phyloP scores from a whole-genome alignment of 306 rosid species.

The Casuarina cunninghamiana region DNA sequence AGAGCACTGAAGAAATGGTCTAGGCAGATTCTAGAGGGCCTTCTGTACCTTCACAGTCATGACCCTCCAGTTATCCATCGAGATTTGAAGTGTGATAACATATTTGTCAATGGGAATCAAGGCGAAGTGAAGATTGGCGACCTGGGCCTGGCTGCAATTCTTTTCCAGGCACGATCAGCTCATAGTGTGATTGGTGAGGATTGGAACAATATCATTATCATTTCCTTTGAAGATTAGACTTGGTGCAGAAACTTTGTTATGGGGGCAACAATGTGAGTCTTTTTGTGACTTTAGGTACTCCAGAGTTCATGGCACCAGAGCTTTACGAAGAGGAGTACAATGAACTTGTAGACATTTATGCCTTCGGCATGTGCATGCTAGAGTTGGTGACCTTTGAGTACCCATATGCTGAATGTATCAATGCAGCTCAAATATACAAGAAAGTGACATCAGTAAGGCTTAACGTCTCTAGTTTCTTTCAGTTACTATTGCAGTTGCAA shows the following conservation, averaged over 20 bases:
- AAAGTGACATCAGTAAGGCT: conserved; percentile 92
- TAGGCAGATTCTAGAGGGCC: conserved; percentile 96
- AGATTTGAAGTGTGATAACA: conserved; percentile 97
- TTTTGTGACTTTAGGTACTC: conserved; percentile 65
- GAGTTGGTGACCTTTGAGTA: conserved; percentile 95
- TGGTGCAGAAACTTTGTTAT: conserved; percentile 17
- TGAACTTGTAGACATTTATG: conserved; percentile 95
- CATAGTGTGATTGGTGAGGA: conserved; percentile 92
- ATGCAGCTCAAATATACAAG: conserved; percentile 99
- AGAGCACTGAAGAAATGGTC: conserved; percentile 99
- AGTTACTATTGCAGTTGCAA: conserved; percentile 14
- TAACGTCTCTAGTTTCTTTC: conserved; percentile 21
- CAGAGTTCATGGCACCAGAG: conserved; percentile 99
- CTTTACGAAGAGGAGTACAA: conserved; percentile 96
- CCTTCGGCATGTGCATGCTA: conserved; percentile 96
- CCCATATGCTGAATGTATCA: conserved; percentile 86
- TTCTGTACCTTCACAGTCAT: conserved; percentile 86
- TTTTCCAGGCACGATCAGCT: conserved; percentile 83
- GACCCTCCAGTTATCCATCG: conserved; percentile 94
- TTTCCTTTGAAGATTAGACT: conserved; percentile 19
- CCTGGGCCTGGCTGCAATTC: conserved; percentile 93
- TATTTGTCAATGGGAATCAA: conserved; percentile 96
- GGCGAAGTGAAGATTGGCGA: conserved; percentile 99
- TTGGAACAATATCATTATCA: conserved; percentile 20
- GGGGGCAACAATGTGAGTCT: conserved; percentile 18